Percentiles rank a stretch among this genome's conserved stretches.
phyloP scores from a whole-genome alignment of 2,329 filamentous ascomycete genomes.

The Beauveria medogensis region DNA sequence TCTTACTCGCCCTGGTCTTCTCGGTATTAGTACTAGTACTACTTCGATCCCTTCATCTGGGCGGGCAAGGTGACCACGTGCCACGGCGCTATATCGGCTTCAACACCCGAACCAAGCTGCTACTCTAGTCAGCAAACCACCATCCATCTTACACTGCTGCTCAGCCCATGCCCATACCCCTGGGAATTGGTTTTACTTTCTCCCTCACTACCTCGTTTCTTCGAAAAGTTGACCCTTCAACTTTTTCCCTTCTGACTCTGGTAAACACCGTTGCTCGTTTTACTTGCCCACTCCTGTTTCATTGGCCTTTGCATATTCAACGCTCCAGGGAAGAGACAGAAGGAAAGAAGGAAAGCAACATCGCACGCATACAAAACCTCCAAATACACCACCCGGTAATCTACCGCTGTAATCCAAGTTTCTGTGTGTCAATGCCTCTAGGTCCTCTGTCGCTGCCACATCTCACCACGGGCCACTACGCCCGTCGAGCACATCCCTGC shows the following conservation, averaged over 20 bases:
- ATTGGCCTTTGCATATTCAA: not conserved
- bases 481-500: not conserved
- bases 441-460: not conserved
- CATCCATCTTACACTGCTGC: not conserved
- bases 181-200: not conserved
- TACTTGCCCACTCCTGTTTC: not conserved
- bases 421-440: slow-evolving; percentile 5
- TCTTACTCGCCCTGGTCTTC: no score
- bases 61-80: not conserved
- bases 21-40: not conserved
- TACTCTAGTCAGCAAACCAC: not conserved
- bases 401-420: not conserved
- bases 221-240: not conserved
- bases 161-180: not conserved
- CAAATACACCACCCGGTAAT: not conserved
- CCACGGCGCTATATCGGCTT: not conserved
- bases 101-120: not conserved
- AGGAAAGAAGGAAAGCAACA: not conserved
- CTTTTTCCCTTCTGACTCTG: not conserved
- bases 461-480: slow-evolving; percentile 1
- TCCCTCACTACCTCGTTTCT: not conserved
- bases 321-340: not conserved
- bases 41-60: not conserved
- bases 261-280: not conserved
- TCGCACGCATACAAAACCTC: not conserved